Evolutionary conservation across 257 asterid genomes (phyloP), one percentile per base, ranked within the genome.

Genomic region (Scutellaria minor): DNA sequence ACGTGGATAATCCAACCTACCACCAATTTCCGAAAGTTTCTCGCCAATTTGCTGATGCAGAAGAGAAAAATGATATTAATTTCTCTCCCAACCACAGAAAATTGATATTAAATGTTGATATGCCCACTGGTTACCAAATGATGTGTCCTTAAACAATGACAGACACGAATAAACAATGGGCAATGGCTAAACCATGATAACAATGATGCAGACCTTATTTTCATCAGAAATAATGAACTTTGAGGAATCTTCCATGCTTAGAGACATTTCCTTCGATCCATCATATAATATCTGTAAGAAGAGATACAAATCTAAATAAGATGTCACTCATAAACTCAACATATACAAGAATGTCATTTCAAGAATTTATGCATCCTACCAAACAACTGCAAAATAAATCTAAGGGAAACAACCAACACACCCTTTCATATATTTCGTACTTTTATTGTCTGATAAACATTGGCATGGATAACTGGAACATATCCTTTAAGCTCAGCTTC

Each of bases 371-470:
- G 74, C 73, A 66, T 78, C 70, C 80, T 71, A 83, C 72, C 79
- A 78, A 78, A 78, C 77, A 69, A 48, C 83, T 41, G 64, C 68
- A 77, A 73, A 39, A 66, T 70, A 62, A 80, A 66, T 61, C 67
- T 67, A 83, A 83, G 82, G 86, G 89, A 76, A 87, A 90, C 80
- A 84, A 90, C 90, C 85, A 79, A 88, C 97, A 85, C 93, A 91
- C 88, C 90, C 93, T 85, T 87, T 83, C 92, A 82, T 78, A 76
- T 83, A 82, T 81, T 82, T 83, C 99, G 51, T 95, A 95, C 99
- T 92, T 95, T 90, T 88, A 92, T 95, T 80, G 98, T 90, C 96
- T 95, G 99, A 84, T 90, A 95, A 64, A 95, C 88, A 82, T 95
- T 95, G 93, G 99, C 99, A 81, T 95, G 96, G 85, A 95, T 84